phyloP scores from a whole-genome alignment of 176 grass and related monocot genomes.

The Musa troglodytarum region DNA sequence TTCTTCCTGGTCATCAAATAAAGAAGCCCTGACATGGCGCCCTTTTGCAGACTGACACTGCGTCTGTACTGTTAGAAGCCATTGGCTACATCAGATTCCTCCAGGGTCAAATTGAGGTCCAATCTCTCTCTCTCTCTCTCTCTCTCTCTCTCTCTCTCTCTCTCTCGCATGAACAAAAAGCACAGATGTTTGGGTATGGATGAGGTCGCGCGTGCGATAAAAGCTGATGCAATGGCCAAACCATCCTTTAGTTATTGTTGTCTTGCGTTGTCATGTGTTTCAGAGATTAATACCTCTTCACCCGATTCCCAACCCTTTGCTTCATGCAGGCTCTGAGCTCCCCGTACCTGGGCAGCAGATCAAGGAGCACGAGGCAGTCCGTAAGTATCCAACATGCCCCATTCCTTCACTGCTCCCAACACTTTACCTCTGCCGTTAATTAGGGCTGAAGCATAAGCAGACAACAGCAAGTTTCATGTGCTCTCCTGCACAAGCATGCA shows the following conservation, averaged over 20 bases:
- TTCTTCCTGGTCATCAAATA: not conserved
- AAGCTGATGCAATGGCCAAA: slow-evolving; percentile 34
- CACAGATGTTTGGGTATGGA: not conserved
- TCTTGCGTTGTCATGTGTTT: slow-evolving; percentile 16
- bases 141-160: slow-evolving; percentile 8
- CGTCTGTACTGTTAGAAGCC: slow-evolving; percentile 98
- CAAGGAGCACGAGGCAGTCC: slow-evolving; percentile 21
- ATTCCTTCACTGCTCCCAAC: not conserved
- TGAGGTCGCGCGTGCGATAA: slow-evolving; percentile 17
- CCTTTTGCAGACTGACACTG: slow-evolving; percentile 93
- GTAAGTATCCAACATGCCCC: not conserved
- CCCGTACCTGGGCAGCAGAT: slow-evolving; percentile 46
- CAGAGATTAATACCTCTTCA: slow-evolving; percentile 19
- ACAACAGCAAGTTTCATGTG: too few relatives aligned
- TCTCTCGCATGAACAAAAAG: not conserved
- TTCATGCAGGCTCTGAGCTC: slow-evolving; percentile 75
- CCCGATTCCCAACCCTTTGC: slow-evolving; percentile 13
- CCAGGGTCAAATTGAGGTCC: slow-evolving; percentile 97
- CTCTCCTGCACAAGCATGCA: too few relatives aligned
- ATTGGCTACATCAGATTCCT: slow-evolving; percentile 99
- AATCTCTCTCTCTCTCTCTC: slow-evolving; percentile 11
- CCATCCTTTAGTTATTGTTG: slow-evolving; percentile 28
- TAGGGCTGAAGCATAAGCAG: too few relatives aligned
- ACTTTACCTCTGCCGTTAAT: too few relatives aligned
- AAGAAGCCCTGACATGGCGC: slow-evolving; percentile 24